Conservation (phyloP, 1,284 basidiomycete genomes). For the Ustilago curta region DNA sequence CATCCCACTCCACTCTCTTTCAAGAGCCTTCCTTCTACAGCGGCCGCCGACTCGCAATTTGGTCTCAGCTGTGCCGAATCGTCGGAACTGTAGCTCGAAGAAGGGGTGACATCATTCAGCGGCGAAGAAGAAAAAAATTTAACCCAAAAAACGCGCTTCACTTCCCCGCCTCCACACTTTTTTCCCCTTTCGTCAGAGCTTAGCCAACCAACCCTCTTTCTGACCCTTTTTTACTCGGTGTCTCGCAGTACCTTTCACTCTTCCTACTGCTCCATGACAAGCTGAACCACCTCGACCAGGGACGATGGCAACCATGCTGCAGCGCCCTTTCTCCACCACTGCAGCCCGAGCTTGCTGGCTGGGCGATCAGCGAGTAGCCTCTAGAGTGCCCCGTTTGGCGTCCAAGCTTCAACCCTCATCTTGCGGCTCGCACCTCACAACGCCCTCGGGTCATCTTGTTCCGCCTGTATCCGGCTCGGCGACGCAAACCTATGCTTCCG, state of each 20-base stretch:
- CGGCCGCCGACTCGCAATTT: too few relatives aligned
- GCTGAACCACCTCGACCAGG: not conserved
- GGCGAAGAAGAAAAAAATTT: not conserved
- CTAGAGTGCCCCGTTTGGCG: conserved; percentile 33
- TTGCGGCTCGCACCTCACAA: not conserved
- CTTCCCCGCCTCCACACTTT: conserved; percentile 27
- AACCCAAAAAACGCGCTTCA: not conserved
- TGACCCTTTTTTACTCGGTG: too few relatives aligned
- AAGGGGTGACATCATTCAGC: conserved; percentile 11
- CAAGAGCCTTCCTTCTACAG: too few relatives aligned
- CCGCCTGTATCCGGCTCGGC: not conserved
- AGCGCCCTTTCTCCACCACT: conserved; percentile 33
- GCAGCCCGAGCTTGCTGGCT: conserved; percentile 17
- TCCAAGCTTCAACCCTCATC: conserved; percentile 12
- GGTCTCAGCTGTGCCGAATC: too few relatives aligned
- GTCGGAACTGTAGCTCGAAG: too few relatives aligned
- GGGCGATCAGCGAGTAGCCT: conserved; percentile 43
- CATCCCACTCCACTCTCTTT: too few relatives aligned
- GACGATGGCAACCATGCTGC: conserved; percentile 11
- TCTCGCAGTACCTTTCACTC: not conserved
- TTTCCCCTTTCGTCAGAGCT: conserved; percentile 1
- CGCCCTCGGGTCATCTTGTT: not conserved
- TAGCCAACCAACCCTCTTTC: not conserved
- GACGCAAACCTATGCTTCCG: conserved; percentile 11
- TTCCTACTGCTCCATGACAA: not conserved